phyloP scores from a whole-genome alignment of 129 eudicot genomes.

The Heracleum sosnowskyi region DNA sequence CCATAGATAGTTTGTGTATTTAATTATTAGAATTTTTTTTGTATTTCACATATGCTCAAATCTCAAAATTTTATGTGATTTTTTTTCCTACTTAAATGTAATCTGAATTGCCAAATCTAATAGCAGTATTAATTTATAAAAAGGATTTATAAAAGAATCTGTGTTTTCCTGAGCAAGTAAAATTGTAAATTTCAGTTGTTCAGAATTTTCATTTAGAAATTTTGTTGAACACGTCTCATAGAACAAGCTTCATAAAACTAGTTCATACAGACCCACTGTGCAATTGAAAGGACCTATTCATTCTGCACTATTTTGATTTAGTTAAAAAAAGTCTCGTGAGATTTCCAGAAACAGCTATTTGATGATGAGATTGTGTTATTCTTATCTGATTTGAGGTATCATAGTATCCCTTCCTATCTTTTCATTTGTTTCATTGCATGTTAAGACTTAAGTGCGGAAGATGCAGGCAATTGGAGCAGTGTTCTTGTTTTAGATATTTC shows the following conservation, averaged over 20 bases:
- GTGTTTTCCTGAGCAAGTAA: background rate
- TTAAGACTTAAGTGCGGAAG: background rate
- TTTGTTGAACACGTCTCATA: background rate
- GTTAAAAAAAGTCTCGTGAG: background rate
- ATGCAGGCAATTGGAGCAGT: background rate
- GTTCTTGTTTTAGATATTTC: background rate
- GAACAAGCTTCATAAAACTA: too few relatives aligned
- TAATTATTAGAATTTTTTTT: background rate
- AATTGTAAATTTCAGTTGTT: background rate
- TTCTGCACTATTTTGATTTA: background rate
- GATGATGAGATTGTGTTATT: background rate
- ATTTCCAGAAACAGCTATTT: background rate
- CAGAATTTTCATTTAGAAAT: too few relatives aligned
- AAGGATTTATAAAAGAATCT: background rate
- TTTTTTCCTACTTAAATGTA: background rate
- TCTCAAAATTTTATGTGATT: too few relatives aligned
- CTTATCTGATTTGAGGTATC: background rate
- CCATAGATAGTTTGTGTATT: background rate
- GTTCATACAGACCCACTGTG: background rate
- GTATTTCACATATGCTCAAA: background rate
- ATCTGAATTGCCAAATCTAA: background rate
- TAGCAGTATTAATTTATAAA: too few relatives aligned
- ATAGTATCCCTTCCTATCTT: background rate
- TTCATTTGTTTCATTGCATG: background rate
- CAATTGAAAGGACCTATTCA: background rate